Evolutionary conservation across 139 green algal genomes (phyloP).

Genomic region (Coelastrella sp.): DNA sequence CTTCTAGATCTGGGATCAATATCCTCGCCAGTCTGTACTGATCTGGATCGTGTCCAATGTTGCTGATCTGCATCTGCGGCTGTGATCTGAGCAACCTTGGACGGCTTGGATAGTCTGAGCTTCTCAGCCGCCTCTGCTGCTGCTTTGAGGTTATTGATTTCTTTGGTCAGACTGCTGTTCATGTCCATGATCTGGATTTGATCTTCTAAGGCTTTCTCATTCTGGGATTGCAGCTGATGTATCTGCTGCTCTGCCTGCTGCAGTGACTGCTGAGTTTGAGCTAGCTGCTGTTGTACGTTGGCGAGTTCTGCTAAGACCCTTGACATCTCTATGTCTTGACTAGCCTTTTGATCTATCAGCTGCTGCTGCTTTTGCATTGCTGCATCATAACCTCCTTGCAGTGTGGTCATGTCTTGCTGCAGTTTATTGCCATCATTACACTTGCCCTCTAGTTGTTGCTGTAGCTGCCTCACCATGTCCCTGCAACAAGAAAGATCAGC

Average conservation of each 20-base stretch:
- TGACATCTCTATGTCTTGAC: neutral
- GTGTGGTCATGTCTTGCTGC: neutral
- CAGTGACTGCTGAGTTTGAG: neutral
- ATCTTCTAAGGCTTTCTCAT: neutral
- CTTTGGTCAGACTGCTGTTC: neutral
- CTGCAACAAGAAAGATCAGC: neutral
- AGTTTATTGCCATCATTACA: neutral
- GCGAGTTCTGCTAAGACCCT: neutral
- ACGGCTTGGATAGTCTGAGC: neutral
- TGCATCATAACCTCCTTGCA: neutral
- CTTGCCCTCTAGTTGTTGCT: neutral
- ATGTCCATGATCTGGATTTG: neutral
- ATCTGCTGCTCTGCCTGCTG: slow-evolving; percentile 8
- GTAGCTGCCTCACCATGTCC: neutral
- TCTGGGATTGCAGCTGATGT: neutral
- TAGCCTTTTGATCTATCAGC: neutral
- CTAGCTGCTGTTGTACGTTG: neutral
- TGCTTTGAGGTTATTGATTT: slow-evolving; percentile 12
- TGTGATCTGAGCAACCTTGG: neutral
- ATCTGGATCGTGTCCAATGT: neutral
- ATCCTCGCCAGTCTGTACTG: slow-evolving; percentile 36
- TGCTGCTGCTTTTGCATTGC: neutral
- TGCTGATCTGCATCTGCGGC: neutral
- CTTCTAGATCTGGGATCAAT: neutral
- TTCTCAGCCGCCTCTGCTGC: slow-evolving; percentile 19